These are phyloP conservation scores for Flaveria robusta DNA, from an alignment of 129 eudicot species.

Conservation along the genomic window DNA sequence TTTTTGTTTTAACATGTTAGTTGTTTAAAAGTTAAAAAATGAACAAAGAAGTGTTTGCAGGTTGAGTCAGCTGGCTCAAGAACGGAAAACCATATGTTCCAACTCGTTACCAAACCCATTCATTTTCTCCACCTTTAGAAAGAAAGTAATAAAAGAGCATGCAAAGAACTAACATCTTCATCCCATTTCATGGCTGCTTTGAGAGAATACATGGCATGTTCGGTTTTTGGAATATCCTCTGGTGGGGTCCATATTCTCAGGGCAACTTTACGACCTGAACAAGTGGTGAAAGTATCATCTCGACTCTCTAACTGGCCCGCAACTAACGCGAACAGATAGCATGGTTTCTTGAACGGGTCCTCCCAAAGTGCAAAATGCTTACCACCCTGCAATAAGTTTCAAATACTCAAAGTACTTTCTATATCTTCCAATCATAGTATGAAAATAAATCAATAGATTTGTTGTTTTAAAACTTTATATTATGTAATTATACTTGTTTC, in stretches of 20 bases:
- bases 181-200: slow-evolving; percentile 99
- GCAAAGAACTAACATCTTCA: slow-evolving; percentile 67
- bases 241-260: slow-evolving; percentile 90
- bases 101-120: not conserved
- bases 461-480: not conserved
- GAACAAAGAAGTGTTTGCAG: not conserved
- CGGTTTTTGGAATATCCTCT: slow-evolving; percentile 85
- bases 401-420: not conserved
- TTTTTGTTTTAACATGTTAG: not conserved
- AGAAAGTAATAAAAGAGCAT: not conserved
- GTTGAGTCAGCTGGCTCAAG: not conserved
- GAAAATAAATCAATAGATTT: not conserved
- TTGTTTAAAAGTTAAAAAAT: not conserved
- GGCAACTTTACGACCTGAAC: slow-evolving; percentile 81
- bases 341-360: slow-evolving; percentile 92
- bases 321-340: slow-evolving; percentile 94
- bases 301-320: slow-evolving; percentile 90
- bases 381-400: slow-evolving; percentile 58
- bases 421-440: not conserved
- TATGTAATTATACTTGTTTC: not conserved
- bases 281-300: slow-evolving; percentile 81
- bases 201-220: slow-evolving; percentile 97
- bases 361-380: slow-evolving; percentile 92
- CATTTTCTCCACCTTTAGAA: not conserved
- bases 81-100: not conserved